Base-by-base conservation (phyloP, 106 monocot genomes). In the Amphibolis antarctica region DNA sequence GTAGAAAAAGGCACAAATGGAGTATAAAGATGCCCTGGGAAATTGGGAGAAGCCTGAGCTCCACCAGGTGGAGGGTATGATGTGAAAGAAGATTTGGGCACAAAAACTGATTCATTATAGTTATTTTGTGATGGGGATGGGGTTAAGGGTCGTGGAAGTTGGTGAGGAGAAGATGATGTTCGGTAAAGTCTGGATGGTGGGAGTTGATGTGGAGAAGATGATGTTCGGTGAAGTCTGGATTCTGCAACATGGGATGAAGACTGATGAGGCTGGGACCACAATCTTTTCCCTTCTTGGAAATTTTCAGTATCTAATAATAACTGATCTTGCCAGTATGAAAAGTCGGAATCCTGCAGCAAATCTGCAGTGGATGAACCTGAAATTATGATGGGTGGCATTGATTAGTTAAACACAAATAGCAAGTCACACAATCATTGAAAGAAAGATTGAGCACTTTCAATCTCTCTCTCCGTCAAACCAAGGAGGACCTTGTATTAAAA, bases 51-150 rank as follows among this genome's bases (percentile, higher is more conserved):
- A 60, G 67, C 28, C 42, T 76, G 71, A 69, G 76, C 51, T 42
- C 60, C 73, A 65, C 74, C 82, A 53, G 82, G 74, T 30, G 80
- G 75, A 54, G 85, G 82, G 42, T 71, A 82, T 0, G 86, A 86
- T 18, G 81, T 77, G 53, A 68, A 79, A 69, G 76, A 50, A 13
- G 79, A 72, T 31, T 83, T 81, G 0, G 82, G 81, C 44, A 53
- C 17, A 27, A 76, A 27, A 52, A 64, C 1, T 53, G 75, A 55
- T 26, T 72, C 76, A 59, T 50, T 28, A 21, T 28, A 59, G 42
- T 22, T 42, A 15, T 69, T 36, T 67, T 21, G 42, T 43, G 5
- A 55, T 26, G 36, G 25, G 63, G 44, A 60, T 22, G 44, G 15
- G 20, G 60, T 3, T 29, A 15, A 9, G 28, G 59, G 24, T 55